Evolutionary conservation across 495 filamentous ascomycete genomes (phyloP).

Genomic region (Penicillium subrubescens): DNA sequence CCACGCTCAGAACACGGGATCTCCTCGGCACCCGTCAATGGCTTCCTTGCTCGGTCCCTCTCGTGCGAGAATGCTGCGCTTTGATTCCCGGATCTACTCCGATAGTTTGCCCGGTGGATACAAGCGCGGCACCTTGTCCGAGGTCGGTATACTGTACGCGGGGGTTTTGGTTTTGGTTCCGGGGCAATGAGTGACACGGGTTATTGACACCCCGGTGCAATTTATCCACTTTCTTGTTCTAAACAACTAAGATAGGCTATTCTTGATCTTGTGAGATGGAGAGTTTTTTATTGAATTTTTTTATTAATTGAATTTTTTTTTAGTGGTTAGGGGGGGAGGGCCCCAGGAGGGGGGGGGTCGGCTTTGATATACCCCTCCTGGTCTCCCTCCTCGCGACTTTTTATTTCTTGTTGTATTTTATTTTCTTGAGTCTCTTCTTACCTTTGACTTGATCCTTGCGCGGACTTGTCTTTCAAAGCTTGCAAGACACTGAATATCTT

Average conservation of each 20-base stretch:
- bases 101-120: constrained; percentile 11
- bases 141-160: background rate
- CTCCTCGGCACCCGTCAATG: background rate
- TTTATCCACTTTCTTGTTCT: background rate
- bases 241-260: background rate
- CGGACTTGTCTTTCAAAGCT: background rate
- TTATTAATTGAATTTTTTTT: background rate
- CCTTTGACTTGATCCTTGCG: background rate
- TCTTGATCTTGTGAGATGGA: background rate
- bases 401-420: background rate
- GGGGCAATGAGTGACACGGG: background rate
- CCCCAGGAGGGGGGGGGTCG: background rate
- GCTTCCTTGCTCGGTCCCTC: background rate
- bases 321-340: background rate
- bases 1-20: background rate
- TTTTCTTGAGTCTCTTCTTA: background rate
- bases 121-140: constrained; percentile 11
- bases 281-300: constrained; percentile 7
- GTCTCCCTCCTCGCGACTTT: constrained; percentile 1
- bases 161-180: background rate
- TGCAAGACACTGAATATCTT: background rate
- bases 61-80: constrained; percentile 12
- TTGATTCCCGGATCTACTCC: constrained; percentile 3
- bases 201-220: background rate
- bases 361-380: constrained; percentile 16